Conservation (phyloP, 495 filamentous ascomycete genomes). For the Aspergillus olivimuriae region DNA sequence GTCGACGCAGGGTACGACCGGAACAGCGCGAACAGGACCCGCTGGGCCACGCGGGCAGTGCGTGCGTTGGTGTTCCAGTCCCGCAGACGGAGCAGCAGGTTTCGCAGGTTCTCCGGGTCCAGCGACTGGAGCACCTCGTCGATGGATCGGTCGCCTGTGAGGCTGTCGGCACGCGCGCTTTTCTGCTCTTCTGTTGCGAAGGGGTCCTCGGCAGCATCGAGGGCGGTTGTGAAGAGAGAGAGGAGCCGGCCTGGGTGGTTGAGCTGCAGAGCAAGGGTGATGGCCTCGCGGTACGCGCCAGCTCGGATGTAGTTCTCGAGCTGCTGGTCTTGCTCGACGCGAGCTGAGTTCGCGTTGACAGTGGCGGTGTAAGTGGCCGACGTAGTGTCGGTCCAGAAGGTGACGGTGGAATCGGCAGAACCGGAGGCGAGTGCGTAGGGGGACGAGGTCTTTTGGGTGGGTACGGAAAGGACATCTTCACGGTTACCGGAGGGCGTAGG, state of each 20-base stretch:
- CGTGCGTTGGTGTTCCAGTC: constrained; percentile 97
- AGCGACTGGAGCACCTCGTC: constrained; percentile 78
- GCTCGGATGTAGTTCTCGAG: constrained; percentile 85
- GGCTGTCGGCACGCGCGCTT: constrained; percentile 24
- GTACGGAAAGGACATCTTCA: constrained; percentile 28
- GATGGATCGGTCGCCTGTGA: constrained; percentile 71
- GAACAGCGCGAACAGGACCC: constrained; percentile 74
- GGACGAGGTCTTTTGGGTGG: constrained; percentile 23
- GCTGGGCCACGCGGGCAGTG: constrained; percentile 79
- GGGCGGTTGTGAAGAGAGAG: constrained; percentile 71
- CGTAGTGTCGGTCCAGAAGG: constrained; percentile 93
- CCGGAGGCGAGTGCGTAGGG: constrained; percentile 76
- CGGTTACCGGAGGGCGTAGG: constrained; percentile 47
- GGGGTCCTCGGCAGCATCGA: constrained; percentile 50
- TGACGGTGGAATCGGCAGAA: constrained; percentile 80
- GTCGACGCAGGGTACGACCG: constrained; percentile 67
- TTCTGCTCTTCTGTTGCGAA: constrained; percentile 16
- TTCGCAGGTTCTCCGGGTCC: constrained; percentile 73
- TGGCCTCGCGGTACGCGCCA: constrained; percentile 82
- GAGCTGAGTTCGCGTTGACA: constrained; percentile 62
- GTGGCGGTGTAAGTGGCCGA: constrained; percentile 66
- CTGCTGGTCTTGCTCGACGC: constrained; percentile 87
- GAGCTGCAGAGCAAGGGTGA: constrained; percentile 82
- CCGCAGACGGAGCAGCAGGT: constrained; percentile 68
- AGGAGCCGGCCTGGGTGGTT: constrained; percentile 88